Evolutionary conservation across 176 grass and related monocot species (phyloP), one percentile per base, ranked within the genome.

Genomic region (Cymbopogon citratus): DNA sequence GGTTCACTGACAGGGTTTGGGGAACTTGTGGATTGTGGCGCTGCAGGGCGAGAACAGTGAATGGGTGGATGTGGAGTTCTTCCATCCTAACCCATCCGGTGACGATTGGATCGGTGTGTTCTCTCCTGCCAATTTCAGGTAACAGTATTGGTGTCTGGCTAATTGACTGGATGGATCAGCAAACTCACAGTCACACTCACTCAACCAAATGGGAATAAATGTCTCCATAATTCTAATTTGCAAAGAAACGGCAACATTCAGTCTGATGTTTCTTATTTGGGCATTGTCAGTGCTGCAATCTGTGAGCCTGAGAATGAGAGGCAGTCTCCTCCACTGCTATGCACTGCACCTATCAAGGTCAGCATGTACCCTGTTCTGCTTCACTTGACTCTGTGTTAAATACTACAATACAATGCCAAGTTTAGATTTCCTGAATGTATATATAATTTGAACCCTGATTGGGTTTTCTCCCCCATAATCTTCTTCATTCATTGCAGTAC

Each of bases 91-190:
- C 83, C 89, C 94, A 48, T 87, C 91, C 10, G 23, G 31, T 11
- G 71, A 80, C 33, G 94, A 97, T 45, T 97, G 91, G 89, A 67
- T 97, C 56, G 94, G 89, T 7, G 91, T 97, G 1, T 97, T 94
- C 75, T 97, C 94, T 27, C 94, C 94, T 9, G 85, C 91, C 40
- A 74, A 92, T 92, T 97, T 97, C 74, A 97, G 94, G 94, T 92
- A 73, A 29, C 43, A 26, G 1, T 14, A 3, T 1, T 12, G 23
- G 29, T 77, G 35, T 33, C 29, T 46, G 31, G 13, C 1, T 33
- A 69, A 83, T 43, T 18, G n/a, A 57, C 29, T 76, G 68, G 67
- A 33, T 76, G 68, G 67, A 33, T 21, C 24, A 2, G n/a, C 38
- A 14, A 24, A 67, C 33, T 80, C 40, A 73, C 15, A 79, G 31